A percentile compares a stretch with the other conserved stretches of the same genome.
Evolutionary conservation across 1,139 yeast species (phyloP).

Genomic region (Pichia sp.): DNA sequence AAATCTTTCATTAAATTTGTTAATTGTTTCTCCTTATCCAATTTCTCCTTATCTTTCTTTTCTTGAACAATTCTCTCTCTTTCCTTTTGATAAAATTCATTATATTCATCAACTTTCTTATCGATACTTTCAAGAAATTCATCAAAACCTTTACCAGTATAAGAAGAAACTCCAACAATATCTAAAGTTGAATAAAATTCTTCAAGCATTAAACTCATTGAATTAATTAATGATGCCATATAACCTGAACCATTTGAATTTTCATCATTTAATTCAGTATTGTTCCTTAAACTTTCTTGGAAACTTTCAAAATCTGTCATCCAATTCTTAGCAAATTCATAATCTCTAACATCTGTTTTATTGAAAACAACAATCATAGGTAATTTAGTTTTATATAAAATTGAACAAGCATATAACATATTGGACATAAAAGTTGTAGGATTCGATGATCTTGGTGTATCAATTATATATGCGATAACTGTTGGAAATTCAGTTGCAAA

Average conservation of each 20-base stretch:
- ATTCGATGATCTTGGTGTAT: conserved; percentile 87
- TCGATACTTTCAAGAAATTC: conserved; percentile 81
- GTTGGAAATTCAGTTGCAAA: conserved; percentile 96
- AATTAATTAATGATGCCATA: conserved; percentile 88
- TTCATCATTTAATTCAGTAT: conserved; percentile 55
- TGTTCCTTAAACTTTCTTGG: conserved; percentile 66
- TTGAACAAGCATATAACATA: conserved; percentile 97
- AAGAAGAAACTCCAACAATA: conserved; percentile 84
- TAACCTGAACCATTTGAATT: conserved; percentile 76
- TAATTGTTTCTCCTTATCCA: conserved; percentile 64
- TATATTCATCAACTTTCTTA: conserved; percentile 80
- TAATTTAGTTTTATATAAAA: conserved; percentile 86
- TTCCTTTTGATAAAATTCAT: conserved; percentile 75
- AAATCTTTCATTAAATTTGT: conserved; percentile 74
- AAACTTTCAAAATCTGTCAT: conserved; percentile 94
- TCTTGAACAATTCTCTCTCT: conserved; percentile 73
- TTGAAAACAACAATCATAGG: conserved; percentile 97
- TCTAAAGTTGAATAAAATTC: conserved; percentile 93
- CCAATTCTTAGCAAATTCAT: conserved; percentile 91
- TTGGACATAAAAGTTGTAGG: conserved; percentile 97
- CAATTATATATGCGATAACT: conserved; percentile 89
- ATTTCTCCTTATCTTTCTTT: conserved; percentile 68
- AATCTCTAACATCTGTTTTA: conserved; percentile 82
- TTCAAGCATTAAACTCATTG: conserved; percentile 93
- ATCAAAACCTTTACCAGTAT: conserved; percentile 91